Conservation (phyloP, 139 green algal species). For the Diplosphaera chodatii region DNA sequence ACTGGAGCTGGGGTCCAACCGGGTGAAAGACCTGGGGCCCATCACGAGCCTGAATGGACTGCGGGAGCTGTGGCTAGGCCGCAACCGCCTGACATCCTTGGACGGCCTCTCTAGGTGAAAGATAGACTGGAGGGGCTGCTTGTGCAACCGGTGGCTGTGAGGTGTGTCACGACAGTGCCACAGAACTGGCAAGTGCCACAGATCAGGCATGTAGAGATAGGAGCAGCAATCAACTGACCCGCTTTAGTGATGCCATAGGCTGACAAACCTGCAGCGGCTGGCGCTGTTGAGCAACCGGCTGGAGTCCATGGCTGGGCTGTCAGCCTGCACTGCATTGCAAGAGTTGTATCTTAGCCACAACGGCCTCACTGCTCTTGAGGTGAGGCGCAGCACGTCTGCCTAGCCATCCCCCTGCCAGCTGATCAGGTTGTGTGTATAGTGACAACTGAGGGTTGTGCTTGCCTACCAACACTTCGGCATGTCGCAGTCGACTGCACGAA, state of each 20-base stretch:
- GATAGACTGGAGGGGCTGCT: no score
- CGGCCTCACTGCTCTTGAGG: constrained; percentile 66
- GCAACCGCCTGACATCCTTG: constrained; percentile 78
- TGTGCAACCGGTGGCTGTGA: constrained; percentile 6
- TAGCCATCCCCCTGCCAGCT: no score
- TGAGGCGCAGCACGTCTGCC: no score
- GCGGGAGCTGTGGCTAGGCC: constrained; percentile 86
- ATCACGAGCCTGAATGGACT: constrained; percentile 49
- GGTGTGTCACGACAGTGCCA: no score
- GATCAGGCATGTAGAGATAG: no score
- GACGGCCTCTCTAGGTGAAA: constrained; percentile 37
- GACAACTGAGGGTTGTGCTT: no score
- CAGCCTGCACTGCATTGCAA: constrained; percentile 53
- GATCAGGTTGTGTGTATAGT: no score
- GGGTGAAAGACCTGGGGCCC: constrained; percentile 63
- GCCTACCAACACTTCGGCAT: no score
- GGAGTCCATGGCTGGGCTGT: constrained; percentile 68
- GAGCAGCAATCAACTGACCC: no score
- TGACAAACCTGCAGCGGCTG: constrained; percentile 35
- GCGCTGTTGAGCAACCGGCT: constrained; percentile 72
- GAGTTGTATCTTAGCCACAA: constrained; percentile 94
- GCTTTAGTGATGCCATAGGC: no score
- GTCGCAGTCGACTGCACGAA: no score
- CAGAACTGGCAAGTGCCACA: no score
- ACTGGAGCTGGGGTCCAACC: constrained; percentile 91